Evolutionary conservation across 176 grass and related monocot genomes (phyloP).

Genomic region (Bolboschoenus planiculmis): DNA sequence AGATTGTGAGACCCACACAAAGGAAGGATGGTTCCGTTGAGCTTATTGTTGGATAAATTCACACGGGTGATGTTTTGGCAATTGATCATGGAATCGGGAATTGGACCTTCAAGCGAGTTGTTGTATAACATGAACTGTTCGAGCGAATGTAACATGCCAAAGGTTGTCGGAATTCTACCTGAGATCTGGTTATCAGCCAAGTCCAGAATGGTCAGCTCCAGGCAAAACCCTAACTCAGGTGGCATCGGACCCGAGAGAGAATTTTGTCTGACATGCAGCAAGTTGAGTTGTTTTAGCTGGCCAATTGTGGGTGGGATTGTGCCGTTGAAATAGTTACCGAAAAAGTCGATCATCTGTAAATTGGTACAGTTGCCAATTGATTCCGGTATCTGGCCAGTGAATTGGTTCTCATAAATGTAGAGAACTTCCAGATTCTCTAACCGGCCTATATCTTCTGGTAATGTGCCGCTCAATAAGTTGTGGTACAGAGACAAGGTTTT

Average conservation of each 20-base stretch:
- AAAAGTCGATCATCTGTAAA: slow-evolving; percentile 77
- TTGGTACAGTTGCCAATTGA: slow-evolving; percentile 65
- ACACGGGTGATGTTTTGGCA: slow-evolving; percentile 88
- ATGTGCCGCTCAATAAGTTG: slow-evolving; percentile 47
- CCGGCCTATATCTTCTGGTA: slow-evolving; percentile 47
- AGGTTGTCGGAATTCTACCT: slow-evolving; percentile 51
- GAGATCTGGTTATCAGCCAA: slow-evolving; percentile 74
- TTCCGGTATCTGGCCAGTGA: slow-evolving; percentile 52
- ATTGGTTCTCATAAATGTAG: slow-evolving; percentile 87
- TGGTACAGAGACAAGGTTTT: slow-evolving; percentile 58
- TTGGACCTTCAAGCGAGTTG: slow-evolving; percentile 66
- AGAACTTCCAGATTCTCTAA: slow-evolving; percentile 51
- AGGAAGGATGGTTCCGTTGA: slow-evolving; percentile 64
- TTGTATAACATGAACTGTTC: slow-evolving; percentile 94
- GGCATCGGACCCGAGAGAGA: slow-evolving; percentile 59
- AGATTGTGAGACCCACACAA: slow-evolving; percentile 57
- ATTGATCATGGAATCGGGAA: slow-evolving; percentile 80
- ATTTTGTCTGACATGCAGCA: slow-evolving; percentile 84
- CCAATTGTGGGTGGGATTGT: slow-evolving; percentile 65
- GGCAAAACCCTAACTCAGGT: slow-evolving; percentile 53
- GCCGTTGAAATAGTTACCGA: slow-evolving; percentile 69
- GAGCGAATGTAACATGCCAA: slow-evolving; percentile 56
- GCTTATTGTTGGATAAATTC: slow-evolving; percentile 83
- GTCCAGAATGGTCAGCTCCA: slow-evolving; percentile 50
- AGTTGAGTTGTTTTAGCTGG: slow-evolving; percentile 47